Evolutionary conservation across 371 early-diverging fungal species (phyloP), one percentile per base, ranked within the genome.

Genomic region (Funneliformis caledonium): DNA sequence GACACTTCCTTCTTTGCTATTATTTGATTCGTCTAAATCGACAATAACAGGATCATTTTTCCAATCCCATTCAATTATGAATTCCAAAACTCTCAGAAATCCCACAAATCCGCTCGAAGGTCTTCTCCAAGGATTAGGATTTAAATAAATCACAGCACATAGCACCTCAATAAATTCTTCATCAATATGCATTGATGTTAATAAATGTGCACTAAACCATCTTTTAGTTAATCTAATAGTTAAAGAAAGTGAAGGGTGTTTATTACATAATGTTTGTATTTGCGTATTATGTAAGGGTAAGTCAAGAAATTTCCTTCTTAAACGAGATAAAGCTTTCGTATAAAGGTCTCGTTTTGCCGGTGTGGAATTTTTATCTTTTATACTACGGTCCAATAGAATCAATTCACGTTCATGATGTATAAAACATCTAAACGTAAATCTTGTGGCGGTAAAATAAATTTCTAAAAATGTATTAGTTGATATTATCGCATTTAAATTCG

Each of bases 201-300:
- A 87, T 82, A 95, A 79, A 80, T 97, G 97, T 43, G 94, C 87
- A 11, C 91, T 88, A 60, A 97, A 86, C 96, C 97, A 98, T 74
- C 96, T 91, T 88, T 97, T 97, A 26, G 91, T 85, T 42, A 98
- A 84, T 16, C 97, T 92, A 47, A 95, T 89, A 0, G 94, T 92
- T 50, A 88, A 83, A 26, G 94, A 93, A 33, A 90, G 89, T 0
- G 93, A 89, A 43, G 93, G 91, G 80, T 87, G 90, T 78, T 87
- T 86, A 60, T 91, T 91, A 83, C 92, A 91, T 59, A 93, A 85
- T n/a, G 90, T 90, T 81, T 93, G 93, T 14, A 95, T 84, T 73
- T 87, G 88, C 64, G 89, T 89, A 19, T 92, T 93, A 83, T 93
- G 94, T 69, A 83, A 83, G 45, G 91, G 91, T 33, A 87, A 85